Evolutionary conservation across 2,329 filamentous ascomycete species (phyloP), one percentile per base, ranked within the genome.

Genomic region (Apiospora pterosperma): DNA sequence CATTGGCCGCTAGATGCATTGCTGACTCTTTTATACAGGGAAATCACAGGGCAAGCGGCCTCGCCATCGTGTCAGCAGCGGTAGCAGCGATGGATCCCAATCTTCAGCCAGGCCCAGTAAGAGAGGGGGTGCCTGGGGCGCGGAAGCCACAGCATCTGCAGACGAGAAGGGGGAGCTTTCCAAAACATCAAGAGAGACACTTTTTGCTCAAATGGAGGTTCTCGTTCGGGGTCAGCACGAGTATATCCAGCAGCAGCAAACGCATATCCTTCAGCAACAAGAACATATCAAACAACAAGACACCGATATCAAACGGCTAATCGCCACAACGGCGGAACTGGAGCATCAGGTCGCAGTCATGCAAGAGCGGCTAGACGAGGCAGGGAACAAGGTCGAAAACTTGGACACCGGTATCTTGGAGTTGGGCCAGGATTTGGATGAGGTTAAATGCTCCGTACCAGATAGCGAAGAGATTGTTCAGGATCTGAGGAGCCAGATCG

Each of bases 331-430:
- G 5, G 38, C 38, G 14, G 38, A 31, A 1, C 59, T 61, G 36
- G 59, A 61, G 16, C 19, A 16, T 1, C 36, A 31, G 23, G 38
- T 61, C 8, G 59, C 38, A 21, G 59, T 11, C 25, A 61, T 61
- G 59, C 59, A 61, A 7, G 59, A 34, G 38, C 59, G 38, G 14
- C 38, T 61, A 6, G 59, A 61, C 59, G 36, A 61, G 25, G 59
- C 59, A 0, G 59, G 25, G 23, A 25, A 5, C 38, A 41, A 44
- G 59, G 38, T 44, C 10, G 59, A 61, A 5, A 21, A 11, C 5
- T 6, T 61, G 38, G 59, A 61, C 34, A 8, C 28, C 1, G 28
- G 39, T n/a, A 10, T 61, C 21, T 21, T 38, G 21, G 59, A 61
- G 38, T 7, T 61, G 25, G 59, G 36, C 2, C 21, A 61, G 59